These are phyloP conservation scores for Scenedesmus sp. DNA, from an alignment of 163 green algal genomes.

Conservation along the genomic window DNA sequence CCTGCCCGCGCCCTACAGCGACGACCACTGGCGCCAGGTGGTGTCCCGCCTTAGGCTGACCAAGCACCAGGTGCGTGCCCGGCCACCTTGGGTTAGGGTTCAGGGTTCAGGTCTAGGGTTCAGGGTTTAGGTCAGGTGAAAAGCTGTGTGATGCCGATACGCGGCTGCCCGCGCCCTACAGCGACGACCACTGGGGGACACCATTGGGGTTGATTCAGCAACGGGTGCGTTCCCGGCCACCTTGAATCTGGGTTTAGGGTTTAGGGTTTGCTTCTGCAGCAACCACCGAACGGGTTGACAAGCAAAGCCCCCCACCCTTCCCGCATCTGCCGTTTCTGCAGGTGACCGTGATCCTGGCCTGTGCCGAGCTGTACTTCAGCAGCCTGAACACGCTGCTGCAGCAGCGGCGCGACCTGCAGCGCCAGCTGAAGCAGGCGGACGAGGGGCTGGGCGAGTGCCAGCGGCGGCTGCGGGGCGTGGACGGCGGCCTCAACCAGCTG, in stretches of 20 bases:
- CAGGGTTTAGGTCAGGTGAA: too few relatives aligned
- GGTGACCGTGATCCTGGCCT: neutral
- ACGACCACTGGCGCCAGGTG: neutral
- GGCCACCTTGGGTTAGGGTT: too few relatives aligned
- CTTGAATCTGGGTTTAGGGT: too few relatives aligned
- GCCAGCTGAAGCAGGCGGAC: neutral
- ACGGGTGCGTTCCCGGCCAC: neutral
- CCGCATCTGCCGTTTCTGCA: neutral
- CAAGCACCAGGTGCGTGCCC: neutral
- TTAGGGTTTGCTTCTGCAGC: neutral
- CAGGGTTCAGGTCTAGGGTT: neutral
- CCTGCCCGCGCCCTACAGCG: neutral
- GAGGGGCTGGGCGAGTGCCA: neutral
- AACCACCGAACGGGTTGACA: neutral
- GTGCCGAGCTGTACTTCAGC: slow-evolving; percentile 14
- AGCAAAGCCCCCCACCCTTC: neutral
- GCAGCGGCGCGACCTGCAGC: neutral
- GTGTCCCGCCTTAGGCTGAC: neutral
- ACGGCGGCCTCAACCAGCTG: slow-evolving; percentile 35
- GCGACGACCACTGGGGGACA: neutral
- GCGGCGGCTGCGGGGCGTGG: neutral
- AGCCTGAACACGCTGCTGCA: slow-evolving; percentile 15
- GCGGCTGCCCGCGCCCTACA: too few relatives aligned
- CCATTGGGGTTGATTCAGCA: neutral
- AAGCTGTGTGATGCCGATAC: too few relatives aligned